Base-by-base conservation (phyloP, 164 flowering plant genomes). In the Paratinospora sagittata region DNA sequence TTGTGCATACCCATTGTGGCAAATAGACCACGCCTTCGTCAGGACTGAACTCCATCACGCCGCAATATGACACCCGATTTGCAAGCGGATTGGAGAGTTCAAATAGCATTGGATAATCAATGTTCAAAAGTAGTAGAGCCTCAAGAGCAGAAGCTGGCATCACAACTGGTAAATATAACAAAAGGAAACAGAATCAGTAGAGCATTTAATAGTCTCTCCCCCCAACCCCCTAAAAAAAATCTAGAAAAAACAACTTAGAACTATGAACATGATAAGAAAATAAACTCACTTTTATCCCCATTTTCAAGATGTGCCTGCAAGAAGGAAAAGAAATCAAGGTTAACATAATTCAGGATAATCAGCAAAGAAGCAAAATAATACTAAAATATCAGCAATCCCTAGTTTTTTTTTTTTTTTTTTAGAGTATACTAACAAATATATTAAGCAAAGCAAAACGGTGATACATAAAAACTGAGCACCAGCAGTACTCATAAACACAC, bases 21-120 rank as follows among this genome's bases (percentile, higher is more conserved):
- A 92, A 83, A 74, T 91, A 95, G 70, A 95, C 86, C 92, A 90
- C 82, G 81, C 99, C 97, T 75, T 95, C 99, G 80, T 95, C 97
- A 11, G 99, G 97, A 82, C 88, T 89, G 81, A 95, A 92, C 86
- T 95, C 97, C 72, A n/a, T n/a, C n/a, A 95, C 97, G 71, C 99
- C 97, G 83, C 99, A 95, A 67, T 92, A 97, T 27, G 99, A 95
- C 61, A 88, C 83, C 37, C 97, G 83, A 71, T 86, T 86, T n/a
- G 91, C 79, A 58, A 85, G 83, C 74, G 82, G 80, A 85, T 95
- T 95, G 27, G 73, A 83, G 55, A 95, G 91, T 80, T 95, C 97
- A 81, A 95, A 95, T 80, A 95, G 74, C 99, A 95, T 95, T 37
- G 97, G 99, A 74, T 95, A 95, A 72, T 95, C 97, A 78, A 95